phyloP scores from a whole-genome alignment of 192 early-diverging fungal genomes.

The Umbelopsis isabellina region DNA sequence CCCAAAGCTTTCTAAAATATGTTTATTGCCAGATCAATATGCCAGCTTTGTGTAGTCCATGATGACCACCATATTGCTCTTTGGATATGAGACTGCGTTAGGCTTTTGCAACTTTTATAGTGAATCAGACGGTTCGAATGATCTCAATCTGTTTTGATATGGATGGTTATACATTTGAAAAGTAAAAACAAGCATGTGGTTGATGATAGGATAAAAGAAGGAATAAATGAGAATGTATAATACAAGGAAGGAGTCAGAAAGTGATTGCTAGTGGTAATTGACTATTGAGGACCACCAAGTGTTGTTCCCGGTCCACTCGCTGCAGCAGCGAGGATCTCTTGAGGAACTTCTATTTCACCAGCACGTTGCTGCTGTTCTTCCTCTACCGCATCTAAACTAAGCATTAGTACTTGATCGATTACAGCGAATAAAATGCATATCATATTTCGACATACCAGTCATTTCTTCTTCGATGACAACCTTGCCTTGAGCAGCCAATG shows the following conservation, averaged over 20 bases:
- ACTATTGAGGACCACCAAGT: slow-evolving; percentile 32
- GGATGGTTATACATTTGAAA: no score
- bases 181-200: no score
- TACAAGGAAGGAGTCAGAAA: slow-evolving; percentile 5
- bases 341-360: slow-evolving; percentile 22
- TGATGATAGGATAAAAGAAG: no score
- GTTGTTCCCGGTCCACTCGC: slow-evolving; percentile 42
- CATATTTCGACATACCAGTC: slow-evolving; percentile 26
- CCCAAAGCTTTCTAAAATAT: no score
- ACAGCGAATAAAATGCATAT: neutral
- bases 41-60: no score
- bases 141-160: no score
- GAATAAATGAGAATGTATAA: slow-evolving; percentile 15
- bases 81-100: no score
- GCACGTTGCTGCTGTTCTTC: slow-evolving; percentile 20
- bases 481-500: slow-evolving; percentile 33
- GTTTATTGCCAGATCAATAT: no score
- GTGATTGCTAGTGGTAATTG: neutral
- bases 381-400: slow-evolving; percentile 31
- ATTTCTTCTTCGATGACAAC: slow-evolving; percentile 40
- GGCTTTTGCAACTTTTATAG: no score
- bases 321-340: slow-evolving; percentile 37
- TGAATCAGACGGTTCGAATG: no score
- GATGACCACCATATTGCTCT: no score
- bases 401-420: neutral